A percentile compares a stretch with the other conserved stretches of the same genome.
phyloP scores from a whole-genome alignment of 768 basidiomycete species.

The Mycena capillaripes region DNA sequence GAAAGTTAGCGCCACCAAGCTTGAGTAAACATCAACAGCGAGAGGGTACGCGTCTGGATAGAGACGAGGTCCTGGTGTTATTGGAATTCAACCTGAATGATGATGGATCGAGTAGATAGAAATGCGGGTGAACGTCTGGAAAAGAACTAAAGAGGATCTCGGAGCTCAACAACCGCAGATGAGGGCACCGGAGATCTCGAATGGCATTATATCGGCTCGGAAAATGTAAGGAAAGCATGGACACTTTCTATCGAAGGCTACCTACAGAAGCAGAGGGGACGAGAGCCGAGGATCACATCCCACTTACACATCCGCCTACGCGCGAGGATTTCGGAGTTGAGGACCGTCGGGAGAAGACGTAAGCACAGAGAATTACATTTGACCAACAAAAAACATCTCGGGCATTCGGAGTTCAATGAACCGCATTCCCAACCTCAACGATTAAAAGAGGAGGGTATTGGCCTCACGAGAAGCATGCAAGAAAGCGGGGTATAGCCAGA shows the following conservation, averaged over 20 bases:
- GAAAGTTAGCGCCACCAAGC: too few relatives aligned
- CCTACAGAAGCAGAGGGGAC: background rate
- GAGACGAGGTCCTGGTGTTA: background rate
- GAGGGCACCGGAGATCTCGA: background rate
- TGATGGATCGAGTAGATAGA: background rate
- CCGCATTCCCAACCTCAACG: too few relatives aligned
- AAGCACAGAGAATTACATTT: background rate
- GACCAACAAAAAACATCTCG: too few relatives aligned
- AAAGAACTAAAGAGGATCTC: constrained; percentile 5
- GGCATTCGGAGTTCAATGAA: too few relatives aligned
- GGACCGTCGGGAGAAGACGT: too few relatives aligned
- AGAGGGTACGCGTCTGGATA: background rate
- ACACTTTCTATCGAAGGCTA: background rate
- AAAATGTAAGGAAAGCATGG: background rate
- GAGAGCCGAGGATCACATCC: constrained; percentile 4
- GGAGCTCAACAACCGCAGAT: background rate
- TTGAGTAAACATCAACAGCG: too few relatives aligned
- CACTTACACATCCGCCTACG: background rate
- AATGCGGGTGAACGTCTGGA: constrained; percentile 1
- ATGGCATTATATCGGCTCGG: background rate
- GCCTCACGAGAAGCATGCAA: too few relatives aligned
- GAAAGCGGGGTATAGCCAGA: too few relatives aligned
- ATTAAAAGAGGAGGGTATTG: too few relatives aligned
- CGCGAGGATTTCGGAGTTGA: background rate
- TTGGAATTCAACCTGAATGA: constrained; percentile 1